These are phyloP conservation scores for Mycosphaerella sp. DNA, from an alignment of 2,329 filamentous ascomycete species.

Conservation along the genomic window DNA sequence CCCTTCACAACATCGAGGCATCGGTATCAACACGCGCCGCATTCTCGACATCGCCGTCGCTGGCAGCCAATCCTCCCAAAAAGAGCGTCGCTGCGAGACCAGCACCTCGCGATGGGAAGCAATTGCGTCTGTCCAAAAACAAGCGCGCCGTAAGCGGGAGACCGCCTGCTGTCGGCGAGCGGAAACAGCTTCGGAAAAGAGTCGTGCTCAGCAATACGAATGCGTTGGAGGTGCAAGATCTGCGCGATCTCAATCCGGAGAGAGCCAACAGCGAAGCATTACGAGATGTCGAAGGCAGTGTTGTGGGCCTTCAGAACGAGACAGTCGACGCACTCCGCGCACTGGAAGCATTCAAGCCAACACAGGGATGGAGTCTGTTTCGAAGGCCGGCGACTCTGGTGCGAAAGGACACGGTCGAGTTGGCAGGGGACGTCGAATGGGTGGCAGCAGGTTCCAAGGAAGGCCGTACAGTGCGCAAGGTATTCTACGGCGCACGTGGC, in stretches of 20 bases:
- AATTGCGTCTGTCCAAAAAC: constrained; percentile 29
- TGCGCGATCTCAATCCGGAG: constrained; percentile 50
- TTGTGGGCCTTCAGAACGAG: constrained; percentile 61
- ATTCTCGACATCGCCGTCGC: constrained; percentile 31
- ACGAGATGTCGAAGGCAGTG: constrained; percentile 53
- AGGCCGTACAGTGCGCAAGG: constrained; percentile 50
- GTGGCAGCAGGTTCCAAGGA: constrained; percentile 35
- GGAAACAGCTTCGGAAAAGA: constrained; percentile 78
- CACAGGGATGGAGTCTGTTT: constrained; percentile 84
- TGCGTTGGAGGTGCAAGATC: constrained; percentile 66
- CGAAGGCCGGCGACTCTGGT: constrained; percentile 71
- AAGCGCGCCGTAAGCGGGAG: constrained; percentile 23
- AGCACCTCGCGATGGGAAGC: constrained; percentile 21
- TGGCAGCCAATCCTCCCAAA: constrained; percentile 23
- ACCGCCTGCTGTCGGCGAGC: constrained; percentile 58
- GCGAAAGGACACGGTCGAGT: constrained; percentile 66
- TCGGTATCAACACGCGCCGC: constrained; percentile 22
- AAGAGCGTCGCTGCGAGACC: constrained; percentile 23
- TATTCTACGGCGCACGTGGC: constrained; percentile 66
- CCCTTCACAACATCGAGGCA: constrained; percentile 15
- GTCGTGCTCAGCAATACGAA: constrained; percentile 93
- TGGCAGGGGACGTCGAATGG: constrained; percentile 47
- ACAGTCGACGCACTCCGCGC: constrained; percentile 74
- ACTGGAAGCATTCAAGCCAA: constrained; percentile 85
- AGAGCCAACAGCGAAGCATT: constrained; percentile 28